phyloP scores from a whole-genome alignment of 108 stramenopile species.

The Fragilariopsis cylindrus region DNA sequence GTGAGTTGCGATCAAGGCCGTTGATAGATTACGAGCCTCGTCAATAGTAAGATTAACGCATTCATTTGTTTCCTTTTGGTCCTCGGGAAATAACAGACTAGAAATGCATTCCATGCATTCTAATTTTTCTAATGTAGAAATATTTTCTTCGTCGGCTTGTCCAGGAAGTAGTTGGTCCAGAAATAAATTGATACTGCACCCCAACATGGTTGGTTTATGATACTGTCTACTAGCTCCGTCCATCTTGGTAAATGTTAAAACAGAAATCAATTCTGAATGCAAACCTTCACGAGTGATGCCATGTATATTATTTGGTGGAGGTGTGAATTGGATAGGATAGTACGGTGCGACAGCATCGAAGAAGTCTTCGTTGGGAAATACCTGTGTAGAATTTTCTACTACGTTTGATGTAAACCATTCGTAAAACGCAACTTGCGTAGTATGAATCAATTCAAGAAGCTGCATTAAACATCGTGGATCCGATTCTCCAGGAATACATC shows the following conservation, averaged over 20 bases:
- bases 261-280: conserved; percentile 55
- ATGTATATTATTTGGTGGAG: conserved; percentile 82
- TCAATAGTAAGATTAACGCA: conserved; percentile 11
- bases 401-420: conserved; percentile 18
- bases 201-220: conserved; percentile 56
- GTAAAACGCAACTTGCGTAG: conserved; percentile 43
- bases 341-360: conserved; percentile 88
- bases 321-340: conserved; percentile 85
- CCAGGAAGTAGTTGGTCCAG: conserved; percentile 67
- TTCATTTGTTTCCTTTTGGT: conserved; percentile 25
- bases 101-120: conserved; percentile 69
- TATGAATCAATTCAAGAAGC: conserved; percentile 60
- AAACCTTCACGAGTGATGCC: conserved; percentile 74
- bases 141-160: conserved; percentile 42
- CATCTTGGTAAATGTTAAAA: conserved; percentile 55
- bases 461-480: conserved; percentile 88
- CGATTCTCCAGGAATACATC: conserved; percentile 86
- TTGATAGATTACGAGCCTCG: conserved; percentile 17
- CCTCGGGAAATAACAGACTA: conserved; percentile 46
- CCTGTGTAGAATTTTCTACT: background rate
- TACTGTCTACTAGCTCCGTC: conserved; percentile 24
- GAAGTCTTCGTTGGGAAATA: conserved; percentile 62
- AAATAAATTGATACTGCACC: conserved; percentile 59
- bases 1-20: conserved; percentile 35
- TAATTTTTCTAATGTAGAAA: conserved; percentile 51